Evolutionary conservation across 768 basidiomycete genomes (phyloP), one percentile per base, ranked within the genome.

Genomic region (Krasilnikovozyma curviuscula): DNA sequence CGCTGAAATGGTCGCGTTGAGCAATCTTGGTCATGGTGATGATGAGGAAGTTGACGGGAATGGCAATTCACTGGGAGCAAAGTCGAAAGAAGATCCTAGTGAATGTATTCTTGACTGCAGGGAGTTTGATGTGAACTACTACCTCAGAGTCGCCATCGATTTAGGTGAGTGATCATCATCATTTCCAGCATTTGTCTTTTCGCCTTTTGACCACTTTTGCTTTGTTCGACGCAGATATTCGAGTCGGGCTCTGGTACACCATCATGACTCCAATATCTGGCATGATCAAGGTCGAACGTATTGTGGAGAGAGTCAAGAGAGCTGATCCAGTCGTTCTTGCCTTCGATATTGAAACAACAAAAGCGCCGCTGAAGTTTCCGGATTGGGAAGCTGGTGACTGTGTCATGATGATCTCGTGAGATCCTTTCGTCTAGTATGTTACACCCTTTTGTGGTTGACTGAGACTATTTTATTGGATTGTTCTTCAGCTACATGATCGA

Each of bases 321-420:
- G 88, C 93, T 19, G 93, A 98, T 59, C 93, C 93, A 0, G 88
- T 98, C 35, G 88, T 98, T 44, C 81, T 98, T 84, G 93, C 93
- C 0, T 98, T 72, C 63, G 93, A 97, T 76, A 98, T 98, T 61
- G 93, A 98, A 65, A 89, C 85, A 16, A 91, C 89, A 1, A 98
- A 98, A 67, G 81, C 84, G n/a, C 91, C 93, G n/a, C 76, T 97
- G 58, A 97, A 97, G 65, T 97, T 97, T 61, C 91, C 93, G 1
- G 93, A 97, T 67, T n/a, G n/a, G n/a, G 81, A 88, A 56, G 74
- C 77, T 7, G 79, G 84, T 23, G 93, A 97, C 68, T 89, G 95
- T 62, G 86, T 98, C 58, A 98, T 98, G 91, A 98, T 98, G 93
- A 97, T 98, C 54, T 98, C 93, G 37, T 42, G 16, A 25, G 41